Conservation (phyloP, 2,329 filamentous ascomycete species). For the Fusarium sp. region DNA sequence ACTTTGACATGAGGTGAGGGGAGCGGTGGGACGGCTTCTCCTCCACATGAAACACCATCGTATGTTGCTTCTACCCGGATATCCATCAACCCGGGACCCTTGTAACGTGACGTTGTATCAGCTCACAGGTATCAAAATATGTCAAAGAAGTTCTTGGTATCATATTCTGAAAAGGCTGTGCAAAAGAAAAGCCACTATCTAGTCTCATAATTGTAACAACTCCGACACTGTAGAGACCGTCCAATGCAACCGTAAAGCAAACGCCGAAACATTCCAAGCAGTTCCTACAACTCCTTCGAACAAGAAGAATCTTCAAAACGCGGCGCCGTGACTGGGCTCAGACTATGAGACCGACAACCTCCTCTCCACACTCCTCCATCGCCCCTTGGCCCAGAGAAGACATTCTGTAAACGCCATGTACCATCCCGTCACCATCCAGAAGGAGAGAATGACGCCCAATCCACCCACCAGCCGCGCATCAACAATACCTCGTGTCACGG, state of each 20-base stretch:
- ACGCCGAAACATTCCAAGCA: conserved; percentile 3
- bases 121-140: neutral
- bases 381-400: conserved; percentile 55
- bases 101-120: conserved; percentile 31
- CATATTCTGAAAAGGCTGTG: conserved; percentile 29
- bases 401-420: conserved; percentile 63
- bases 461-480: conserved; percentile 60
- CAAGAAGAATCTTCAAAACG: conserved; percentile 11
- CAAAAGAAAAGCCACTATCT: neutral
- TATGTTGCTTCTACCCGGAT: conserved; percentile 26
- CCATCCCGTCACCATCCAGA: conserved; percentile 62
- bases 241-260: conserved; percentile 17
- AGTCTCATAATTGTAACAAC: conserved; percentile 14
- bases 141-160: conserved; percentile 36
- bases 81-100: conserved; percentile 16
- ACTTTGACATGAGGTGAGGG: conserved; percentile 3
- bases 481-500: conserved; percentile 53
- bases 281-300: conserved; percentile 14
- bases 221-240: conserved; percentile 27
- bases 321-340: neutral
- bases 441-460: conserved; percentile 59
- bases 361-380: conserved; percentile 48
- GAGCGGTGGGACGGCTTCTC: conserved; percentile 23
- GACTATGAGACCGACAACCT: conserved; percentile 32
- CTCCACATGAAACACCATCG: conserved; percentile 40